phyloP scores from a whole-genome alignment of 352 stramenopile genomes.

The Hyaloperonospora brassicae region DNA sequence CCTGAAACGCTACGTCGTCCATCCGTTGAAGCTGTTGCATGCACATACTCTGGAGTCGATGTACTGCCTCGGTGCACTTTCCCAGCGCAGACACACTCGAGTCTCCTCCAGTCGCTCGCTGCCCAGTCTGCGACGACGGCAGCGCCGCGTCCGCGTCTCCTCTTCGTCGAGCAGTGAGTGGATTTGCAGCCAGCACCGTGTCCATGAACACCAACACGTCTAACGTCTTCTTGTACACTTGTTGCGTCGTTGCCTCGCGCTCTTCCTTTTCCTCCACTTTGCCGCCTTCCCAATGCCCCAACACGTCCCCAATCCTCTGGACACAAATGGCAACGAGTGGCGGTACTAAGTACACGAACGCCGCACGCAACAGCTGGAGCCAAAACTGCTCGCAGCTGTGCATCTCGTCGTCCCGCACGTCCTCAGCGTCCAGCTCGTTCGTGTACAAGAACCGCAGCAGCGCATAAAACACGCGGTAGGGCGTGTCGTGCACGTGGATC shows the following conservation, averaged over 20 bases:
- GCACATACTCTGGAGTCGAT: slow-evolving; percentile 44
- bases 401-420: slow-evolving; percentile 1
- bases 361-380: slow-evolving; percentile 54
- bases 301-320: slow-evolving; percentile 26
- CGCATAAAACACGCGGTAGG: slow-evolving; percentile 59
- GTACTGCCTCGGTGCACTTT: slow-evolving; percentile 22
- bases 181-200: slow-evolving; percentile 40
- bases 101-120: slow-evolving; percentile 7
- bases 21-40: slow-evolving; percentile 46
- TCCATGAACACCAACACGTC: slow-evolving; percentile 60
- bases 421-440: slow-evolving; percentile 34
- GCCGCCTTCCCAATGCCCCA: slow-evolving; percentile 19
- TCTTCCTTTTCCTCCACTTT: slow-evolving; percentile 6
- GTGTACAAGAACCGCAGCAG: slow-evolving; percentile 73
- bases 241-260: background rate
- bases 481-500: slow-evolving; percentile 76
- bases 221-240: slow-evolving; percentile 23
- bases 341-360: slow-evolving; percentile 66
- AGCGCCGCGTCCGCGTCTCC: slow-evolving; percentile 8
- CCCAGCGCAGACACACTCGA: slow-evolving; percentile 6
- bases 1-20: slow-evolving; percentile 42
- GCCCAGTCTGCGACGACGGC: slow-evolving; percentile 19
- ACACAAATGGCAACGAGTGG: slow-evolving; percentile 61
- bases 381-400: slow-evolving; percentile 43
- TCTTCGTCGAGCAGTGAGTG: slow-evolving; percentile 22